phyloP scores from a whole-genome alignment of 1,284 basidiomycete genomes.

The Porogramme epimiltina region DNA sequence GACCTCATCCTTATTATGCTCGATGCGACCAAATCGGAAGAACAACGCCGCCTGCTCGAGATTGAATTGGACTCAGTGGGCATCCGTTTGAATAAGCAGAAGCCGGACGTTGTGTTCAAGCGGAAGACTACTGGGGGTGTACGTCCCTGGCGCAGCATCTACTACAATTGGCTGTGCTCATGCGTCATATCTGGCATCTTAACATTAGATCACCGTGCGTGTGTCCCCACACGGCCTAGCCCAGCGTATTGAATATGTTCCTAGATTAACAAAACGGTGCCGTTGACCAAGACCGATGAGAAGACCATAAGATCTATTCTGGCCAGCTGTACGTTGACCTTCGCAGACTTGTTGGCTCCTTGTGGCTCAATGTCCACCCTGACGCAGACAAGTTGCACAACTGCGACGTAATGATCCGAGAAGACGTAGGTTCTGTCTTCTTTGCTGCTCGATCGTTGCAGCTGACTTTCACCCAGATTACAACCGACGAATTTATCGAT shows the following conservation, averaged over 20 bases:
- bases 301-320: slow-evolving; percentile 92
- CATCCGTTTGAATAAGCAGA: slow-evolving; percentile 88
- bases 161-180: background rate
- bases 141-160: slow-evolving; percentile 33
- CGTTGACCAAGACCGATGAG: slow-evolving; percentile 93
- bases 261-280: slow-evolving; percentile 88
- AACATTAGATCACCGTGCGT: slow-evolving; percentile 53
- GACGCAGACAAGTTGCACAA: slow-evolving; percentile 82
- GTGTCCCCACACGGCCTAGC: background rate
- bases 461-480: slow-evolving; percentile 60
- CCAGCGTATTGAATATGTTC: slow-evolving; percentile 8
- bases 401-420: slow-evolving; percentile 95
- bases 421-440: slow-evolving; percentile 69
- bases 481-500: slow-evolving; percentile 97
- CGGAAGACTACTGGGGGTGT: slow-evolving; percentile 91
- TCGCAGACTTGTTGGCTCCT: background rate
- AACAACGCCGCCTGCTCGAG: slow-evolving; percentile 88
- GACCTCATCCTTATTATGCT: slow-evolving; percentile 95
- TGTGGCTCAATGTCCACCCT: background rate
- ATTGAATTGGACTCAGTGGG: slow-evolving; percentile 96
- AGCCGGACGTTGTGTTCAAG: slow-evolving; percentile 87
- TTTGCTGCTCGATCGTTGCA: slow-evolving; percentile 3
- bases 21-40: slow-evolving; percentile 95
- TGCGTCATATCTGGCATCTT: background rate
- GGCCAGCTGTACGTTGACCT: slow-evolving; percentile 66